Evolutionary conservation across 768 basidiomycete species (phyloP), one percentile per base, ranked within the genome.

Genomic region (Tulasnella sp.): DNA sequence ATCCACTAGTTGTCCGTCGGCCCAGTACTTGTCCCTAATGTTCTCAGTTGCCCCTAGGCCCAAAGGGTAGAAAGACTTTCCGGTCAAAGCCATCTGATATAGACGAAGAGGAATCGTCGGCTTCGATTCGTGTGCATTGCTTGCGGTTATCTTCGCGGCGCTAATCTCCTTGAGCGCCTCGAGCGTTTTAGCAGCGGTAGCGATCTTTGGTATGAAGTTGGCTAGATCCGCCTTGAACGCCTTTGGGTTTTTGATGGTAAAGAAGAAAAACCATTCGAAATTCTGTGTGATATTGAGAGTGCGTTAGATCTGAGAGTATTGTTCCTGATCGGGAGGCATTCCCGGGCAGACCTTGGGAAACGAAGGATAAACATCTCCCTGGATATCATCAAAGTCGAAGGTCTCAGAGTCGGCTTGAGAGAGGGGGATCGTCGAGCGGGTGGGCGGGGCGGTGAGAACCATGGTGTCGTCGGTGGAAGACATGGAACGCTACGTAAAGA

Each of bases 321-420:
- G n/a, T n/a, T n/a, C n/a, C n/a, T n/a, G n/a, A n/a, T n/a, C n/a
- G n/a, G n/a, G n/a, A n/a, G n/a, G n/a, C n/a, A n/a, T n/a, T n/a
- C n/a, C n/a, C n/a, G n/a, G n/a, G n/a, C n/a, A n/a, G n/a, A 56
- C 54, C 54, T 56, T 56, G 42, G 54, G 54, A 30, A 56, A 56
- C 1, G 54, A 44, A 4, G 54, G 42, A 43, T 56, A 56, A 22
- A 56, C 22, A 29, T 56, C 54, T 11, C 54, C 54, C 29, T 56
- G 54, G 30, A 56, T 48, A 30, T 56, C 44, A 3, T 0, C 44
- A 22, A 56, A 22, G 24, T 22, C 25, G 22, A 56, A 38, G 7
- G 34, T 48, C 24, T 30, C 27, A 30, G 44, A 30, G 7, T 44
- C 45, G 19, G 54, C 41, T 11, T 56, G 1, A 10, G 24, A 3